phyloP scores from a whole-genome alignment of 176 grass and related monocot genomes.

The Carex pumila region DNA sequence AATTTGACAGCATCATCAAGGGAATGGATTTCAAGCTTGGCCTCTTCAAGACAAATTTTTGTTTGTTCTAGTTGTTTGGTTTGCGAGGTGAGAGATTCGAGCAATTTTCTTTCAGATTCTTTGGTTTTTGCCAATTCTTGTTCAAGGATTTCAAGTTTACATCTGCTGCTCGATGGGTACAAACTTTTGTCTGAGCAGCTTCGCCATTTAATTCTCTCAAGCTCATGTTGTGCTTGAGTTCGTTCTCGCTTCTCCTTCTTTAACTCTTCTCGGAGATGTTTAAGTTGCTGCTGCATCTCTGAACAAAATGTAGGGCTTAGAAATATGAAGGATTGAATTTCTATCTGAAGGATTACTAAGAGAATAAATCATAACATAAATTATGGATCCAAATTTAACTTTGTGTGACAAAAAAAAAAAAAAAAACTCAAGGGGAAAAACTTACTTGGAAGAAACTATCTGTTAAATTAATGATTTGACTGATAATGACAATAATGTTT shows the following conservation, averaged over 20 bases:
- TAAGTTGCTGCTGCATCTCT: conserved; percentile 41
- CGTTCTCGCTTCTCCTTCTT: conserved; percentile 47
- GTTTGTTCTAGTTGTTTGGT: conserved; percentile 91
- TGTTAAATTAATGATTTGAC: not conserved
- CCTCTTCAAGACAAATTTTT: conserved; percentile 73
- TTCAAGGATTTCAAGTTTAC: conserved; percentile 38
- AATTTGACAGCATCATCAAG: conserved; percentile 13
- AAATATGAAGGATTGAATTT: not conserved
- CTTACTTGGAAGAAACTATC: not conserved
- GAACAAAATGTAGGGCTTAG: not conserved
- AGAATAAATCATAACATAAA: not conserved
- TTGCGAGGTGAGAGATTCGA: conserved; percentile 59
- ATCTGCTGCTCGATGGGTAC: conserved; percentile 12
- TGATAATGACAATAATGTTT: not conserved
- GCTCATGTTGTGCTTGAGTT: conserved; percentile 36
- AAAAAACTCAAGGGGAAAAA: not conserved
- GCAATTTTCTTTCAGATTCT: conserved; percentile 71
- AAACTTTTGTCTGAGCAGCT: conserved; percentile 26
- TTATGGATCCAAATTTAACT: not conserved
- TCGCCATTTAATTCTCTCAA: conserved; percentile 52
- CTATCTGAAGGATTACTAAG: no score
- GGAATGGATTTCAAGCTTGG: conserved; percentile 39
- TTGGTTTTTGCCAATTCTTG: conserved; percentile 36
- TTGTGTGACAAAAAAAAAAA: not conserved
- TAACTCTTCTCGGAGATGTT: conserved; percentile 58